A percentile compares a stretch with the other conserved stretches of the same genome.
phyloP scores from a whole-genome alignment of 345 rosid genomes.

The Populus alba region DNA sequence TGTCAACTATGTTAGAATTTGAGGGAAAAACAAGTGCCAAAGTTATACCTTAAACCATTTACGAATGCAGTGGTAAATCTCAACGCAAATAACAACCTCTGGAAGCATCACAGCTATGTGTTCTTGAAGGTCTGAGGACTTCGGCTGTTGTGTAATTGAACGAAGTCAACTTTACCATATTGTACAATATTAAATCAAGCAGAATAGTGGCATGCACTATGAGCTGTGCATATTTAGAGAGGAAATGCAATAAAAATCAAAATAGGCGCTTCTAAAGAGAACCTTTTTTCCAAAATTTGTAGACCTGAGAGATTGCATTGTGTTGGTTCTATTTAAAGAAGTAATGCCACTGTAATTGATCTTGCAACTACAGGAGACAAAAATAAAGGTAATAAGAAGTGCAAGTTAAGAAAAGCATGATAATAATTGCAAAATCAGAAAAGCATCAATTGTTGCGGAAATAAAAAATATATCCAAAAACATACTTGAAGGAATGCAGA shows the following conservation, averaged over 20 bases:
- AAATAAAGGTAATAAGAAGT: slow-evolving; percentile 10
- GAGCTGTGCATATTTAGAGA: background rate
- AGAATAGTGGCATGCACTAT: background rate
- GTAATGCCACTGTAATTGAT: slow-evolving; percentile 27
- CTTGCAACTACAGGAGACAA: slow-evolving; percentile 35
- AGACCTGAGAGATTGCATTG: slow-evolving; percentile 54
- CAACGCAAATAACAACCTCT: slow-evolving; percentile 68
- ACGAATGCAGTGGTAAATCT: slow-evolving; percentile 52
- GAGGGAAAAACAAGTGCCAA: background rate
- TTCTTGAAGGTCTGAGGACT: slow-evolving; percentile 41
- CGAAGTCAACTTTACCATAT: background rate
- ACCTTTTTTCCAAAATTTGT: slow-evolving; percentile 50
- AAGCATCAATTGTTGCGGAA: background rate
- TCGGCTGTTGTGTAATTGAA: slow-evolving; percentile 33
- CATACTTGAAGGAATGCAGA: slow-evolving; percentile 74
- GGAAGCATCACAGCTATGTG: slow-evolving; percentile 38
- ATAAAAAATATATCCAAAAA: slow-evolving; percentile 5
- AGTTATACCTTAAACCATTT: slow-evolving; percentile 51
- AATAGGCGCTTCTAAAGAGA: background rate
- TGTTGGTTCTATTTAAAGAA: slow-evolving; percentile 39
- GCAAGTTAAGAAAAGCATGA: background rate
- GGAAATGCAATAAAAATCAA: background rate
- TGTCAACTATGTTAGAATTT: background rate
- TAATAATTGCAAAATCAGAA: background rate
- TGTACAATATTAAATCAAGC: background rate